These are phyloP conservation scores for Phytophthora pisi DNA, from an alignment of 352 stramenopile genomes.

Conservation along the genomic window DNA sequence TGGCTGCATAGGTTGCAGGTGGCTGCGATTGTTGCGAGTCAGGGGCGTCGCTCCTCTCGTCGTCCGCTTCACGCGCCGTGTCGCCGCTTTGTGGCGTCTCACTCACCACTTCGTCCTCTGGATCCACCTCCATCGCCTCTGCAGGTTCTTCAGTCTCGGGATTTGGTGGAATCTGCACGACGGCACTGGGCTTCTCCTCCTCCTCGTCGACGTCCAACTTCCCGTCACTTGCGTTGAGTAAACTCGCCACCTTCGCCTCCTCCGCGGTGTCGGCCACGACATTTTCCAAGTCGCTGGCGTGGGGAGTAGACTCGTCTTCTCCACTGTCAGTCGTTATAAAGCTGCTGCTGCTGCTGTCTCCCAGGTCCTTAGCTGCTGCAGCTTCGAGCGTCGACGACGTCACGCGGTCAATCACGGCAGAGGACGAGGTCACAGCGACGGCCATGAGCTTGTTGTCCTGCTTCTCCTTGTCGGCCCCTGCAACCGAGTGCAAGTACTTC, in stretches of 20 bases:
- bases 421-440: background rate
- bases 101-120: background rate
- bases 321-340: background rate
- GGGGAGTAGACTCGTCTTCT: background rate
- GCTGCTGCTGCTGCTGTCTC: background rate
- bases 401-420: constrained; percentile 4
- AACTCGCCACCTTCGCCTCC: background rate
- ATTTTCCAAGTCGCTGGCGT: background rate
- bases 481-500: background rate
- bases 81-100: constrained; percentile 1
- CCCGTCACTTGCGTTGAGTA: background rate
- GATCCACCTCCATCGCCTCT: constrained; percentile 3
- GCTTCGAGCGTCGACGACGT: constrained; percentile 1
- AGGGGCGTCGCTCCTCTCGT: background rate
- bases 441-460: background rate
- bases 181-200: background rate
- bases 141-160: background rate
- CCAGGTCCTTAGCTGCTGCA: background rate
- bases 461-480: background rate
- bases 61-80: background rate
- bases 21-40: background rate
- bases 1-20: background rate
- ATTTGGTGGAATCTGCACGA: background rate
- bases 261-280: background rate
- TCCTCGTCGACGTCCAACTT: background rate